Conservation (phyloP, 2,329 filamentous ascomycete species). For the Pseudocercospora vitis region DNA sequence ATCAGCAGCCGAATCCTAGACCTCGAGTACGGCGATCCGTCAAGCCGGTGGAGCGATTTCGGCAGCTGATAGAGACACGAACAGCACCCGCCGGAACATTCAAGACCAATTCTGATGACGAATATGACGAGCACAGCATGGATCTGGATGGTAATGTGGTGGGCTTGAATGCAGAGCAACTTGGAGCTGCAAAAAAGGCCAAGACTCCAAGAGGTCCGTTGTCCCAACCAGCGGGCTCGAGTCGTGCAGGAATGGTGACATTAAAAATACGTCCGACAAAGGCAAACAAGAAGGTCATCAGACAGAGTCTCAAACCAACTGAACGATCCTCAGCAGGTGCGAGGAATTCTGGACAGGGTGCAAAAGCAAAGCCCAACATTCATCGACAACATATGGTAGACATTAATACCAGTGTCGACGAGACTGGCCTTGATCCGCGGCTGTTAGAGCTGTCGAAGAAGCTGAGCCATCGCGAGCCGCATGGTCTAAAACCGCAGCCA, state of each 20-base stretch:
- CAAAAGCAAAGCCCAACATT: too few relatives aligned
- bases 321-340: too few relatives aligned
- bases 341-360: too few relatives aligned
- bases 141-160: too few relatives aligned
- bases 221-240: too few relatives aligned
- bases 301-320: background rate
- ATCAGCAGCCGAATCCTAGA: background rate
- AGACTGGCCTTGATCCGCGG: conserved; percentile 15
- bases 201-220: too few relatives aligned
- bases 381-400: too few relatives aligned
- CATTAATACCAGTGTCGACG: background rate
- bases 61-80: background rate
- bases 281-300: background rate
- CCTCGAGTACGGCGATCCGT: conserved; percentile 2
- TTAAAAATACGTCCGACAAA: too few relatives aligned
- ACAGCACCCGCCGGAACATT: background rate
- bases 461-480: conserved; percentile 30
- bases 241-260: too few relatives aligned
- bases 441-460: conserved; percentile 26
- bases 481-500: conserved; percentile 38
- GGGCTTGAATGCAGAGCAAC: too few relatives aligned
- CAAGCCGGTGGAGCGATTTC: conserved; percentile 2
- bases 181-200: too few relatives aligned
- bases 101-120: background rate
- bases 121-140: too few relatives aligned